These are phyloP conservation scores for Breviolum minutum DNA, from an alignment of 73 alveolate genomes.

Conservation along the genomic window DNA sequence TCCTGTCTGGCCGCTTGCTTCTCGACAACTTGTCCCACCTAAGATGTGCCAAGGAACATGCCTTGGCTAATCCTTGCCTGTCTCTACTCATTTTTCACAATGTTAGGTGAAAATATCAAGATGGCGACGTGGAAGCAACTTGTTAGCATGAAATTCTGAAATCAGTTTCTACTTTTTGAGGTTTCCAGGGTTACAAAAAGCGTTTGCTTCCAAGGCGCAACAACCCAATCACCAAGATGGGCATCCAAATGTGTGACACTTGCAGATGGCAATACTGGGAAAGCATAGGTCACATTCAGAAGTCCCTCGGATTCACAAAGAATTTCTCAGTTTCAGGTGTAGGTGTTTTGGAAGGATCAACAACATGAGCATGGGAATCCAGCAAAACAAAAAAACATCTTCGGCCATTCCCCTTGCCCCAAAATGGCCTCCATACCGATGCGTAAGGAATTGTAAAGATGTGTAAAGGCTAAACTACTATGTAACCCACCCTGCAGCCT, in stretches of 20 bases:
- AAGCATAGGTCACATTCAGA: constrained; percentile 54
- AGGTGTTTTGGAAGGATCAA: no score
- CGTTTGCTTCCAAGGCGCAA: background rate
- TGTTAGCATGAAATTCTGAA: background rate
- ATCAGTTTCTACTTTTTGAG: no score
- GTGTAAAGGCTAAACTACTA: no score
- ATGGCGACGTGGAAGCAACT: background rate
- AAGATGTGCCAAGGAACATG: background rate
- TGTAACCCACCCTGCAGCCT: no score
- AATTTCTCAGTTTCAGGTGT: background rate
- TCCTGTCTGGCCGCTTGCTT: constrained; percentile 29
- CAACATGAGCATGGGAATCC: no score
- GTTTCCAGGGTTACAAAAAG: no score
- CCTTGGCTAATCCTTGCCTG: no score
- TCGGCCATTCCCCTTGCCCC: background rate
- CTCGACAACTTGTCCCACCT: constrained; percentile 32
- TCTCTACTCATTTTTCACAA: background rate
- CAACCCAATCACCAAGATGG: background rate
- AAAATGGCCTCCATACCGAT: no score
- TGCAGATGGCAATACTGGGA: constrained; percentile 50
- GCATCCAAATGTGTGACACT: constrained; percentile 38
- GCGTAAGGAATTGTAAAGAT: no score
- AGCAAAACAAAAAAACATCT: background rate
- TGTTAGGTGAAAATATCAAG: no score
- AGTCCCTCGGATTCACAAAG: background rate